Evolutionary conservation across 1,284 basidiomycete genomes (phyloP).

Genomic region (Mycena sp.): DNA sequence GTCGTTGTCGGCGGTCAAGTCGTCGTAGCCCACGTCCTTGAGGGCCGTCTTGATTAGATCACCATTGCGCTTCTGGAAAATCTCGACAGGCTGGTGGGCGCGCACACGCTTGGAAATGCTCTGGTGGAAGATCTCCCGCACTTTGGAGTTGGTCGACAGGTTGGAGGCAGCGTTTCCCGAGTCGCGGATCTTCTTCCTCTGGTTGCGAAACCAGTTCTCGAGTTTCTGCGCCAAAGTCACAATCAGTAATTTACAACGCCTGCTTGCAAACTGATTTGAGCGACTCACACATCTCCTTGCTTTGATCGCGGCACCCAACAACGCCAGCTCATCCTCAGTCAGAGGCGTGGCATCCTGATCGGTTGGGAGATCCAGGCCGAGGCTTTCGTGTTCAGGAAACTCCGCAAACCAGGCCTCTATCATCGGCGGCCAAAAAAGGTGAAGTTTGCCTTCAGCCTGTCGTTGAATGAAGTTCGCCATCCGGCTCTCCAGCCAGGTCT

Average conservation of each 20-base stretch:
- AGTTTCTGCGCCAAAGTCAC: neutral
- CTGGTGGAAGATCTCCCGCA: neutral
- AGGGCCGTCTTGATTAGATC: neutral
- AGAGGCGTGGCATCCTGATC: neutral
- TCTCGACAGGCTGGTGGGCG: slow-evolving; percentile 15
- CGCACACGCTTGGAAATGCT: neutral
- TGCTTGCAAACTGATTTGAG: neutral
- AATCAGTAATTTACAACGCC: neutral
- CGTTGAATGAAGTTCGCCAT: slow-evolving; percentile 11
- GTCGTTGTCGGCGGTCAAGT: neutral
- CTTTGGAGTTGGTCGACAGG: too few species aligned
- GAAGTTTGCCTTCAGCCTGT: slow-evolving; percentile 10
- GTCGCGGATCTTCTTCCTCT: neutral
- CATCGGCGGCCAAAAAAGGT: slow-evolving; percentile 11
- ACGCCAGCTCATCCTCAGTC: neutral
- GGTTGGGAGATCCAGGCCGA: neutral
- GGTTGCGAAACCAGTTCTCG: slow-evolving; percentile 16
- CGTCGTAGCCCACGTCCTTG: neutral
- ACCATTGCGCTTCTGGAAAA: slow-evolving; percentile 20
- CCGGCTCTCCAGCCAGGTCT: neutral
- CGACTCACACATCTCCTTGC: neutral
- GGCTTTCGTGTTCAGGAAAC: neutral
- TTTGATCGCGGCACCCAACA: neutral
- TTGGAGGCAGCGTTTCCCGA: neutral
- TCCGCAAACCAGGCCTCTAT: neutral